These are phyloP conservation scores for Cercospora beticola DNA, from an alignment of 2,329 filamentous ascomycete species.

Conservation along the genomic window DNA sequence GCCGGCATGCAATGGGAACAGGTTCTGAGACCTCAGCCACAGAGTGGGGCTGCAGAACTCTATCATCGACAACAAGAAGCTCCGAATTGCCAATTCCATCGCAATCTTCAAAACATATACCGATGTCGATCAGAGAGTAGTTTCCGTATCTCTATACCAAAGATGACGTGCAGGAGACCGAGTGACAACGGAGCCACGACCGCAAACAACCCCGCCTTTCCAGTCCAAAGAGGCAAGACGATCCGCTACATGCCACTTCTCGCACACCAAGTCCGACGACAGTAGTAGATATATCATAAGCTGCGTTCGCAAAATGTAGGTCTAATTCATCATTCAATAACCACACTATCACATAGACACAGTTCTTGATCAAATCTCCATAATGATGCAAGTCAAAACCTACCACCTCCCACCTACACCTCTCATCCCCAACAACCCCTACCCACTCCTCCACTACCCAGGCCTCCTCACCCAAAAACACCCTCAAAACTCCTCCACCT, in stretches of 20 bases:
- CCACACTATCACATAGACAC: not conserved
- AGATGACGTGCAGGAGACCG: not conserved
- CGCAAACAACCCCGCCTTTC: not conserved
- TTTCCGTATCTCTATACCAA: not conserved
- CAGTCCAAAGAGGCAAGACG: not conserved
- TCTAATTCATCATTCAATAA: not conserved
- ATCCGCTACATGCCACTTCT: constrained; percentile 1
- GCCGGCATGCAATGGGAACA: not conserved
- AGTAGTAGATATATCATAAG: not conserved
- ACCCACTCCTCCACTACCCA: constrained; percentile 56
- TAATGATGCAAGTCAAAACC: constrained; percentile 29
- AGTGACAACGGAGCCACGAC: not conserved
- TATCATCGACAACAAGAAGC: not conserved
- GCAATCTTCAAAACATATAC: not conserved
- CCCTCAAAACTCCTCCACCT: constrained; percentile 1
- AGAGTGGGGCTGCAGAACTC: not conserved
- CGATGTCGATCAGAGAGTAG: not conserved
- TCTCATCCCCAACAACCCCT: constrained; percentile 54
- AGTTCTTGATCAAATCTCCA: not conserved
- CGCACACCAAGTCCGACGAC: constrained; percentile 4
- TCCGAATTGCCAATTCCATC: not conserved
- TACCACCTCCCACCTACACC: constrained; percentile 47
- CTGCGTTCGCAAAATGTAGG: not conserved
- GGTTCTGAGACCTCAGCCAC: not conserved
- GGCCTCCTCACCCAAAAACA: constrained; percentile 39